Base-by-base conservation (phyloP, 495 filamentous ascomycete genomes). In the Penicillium lagena region DNA sequence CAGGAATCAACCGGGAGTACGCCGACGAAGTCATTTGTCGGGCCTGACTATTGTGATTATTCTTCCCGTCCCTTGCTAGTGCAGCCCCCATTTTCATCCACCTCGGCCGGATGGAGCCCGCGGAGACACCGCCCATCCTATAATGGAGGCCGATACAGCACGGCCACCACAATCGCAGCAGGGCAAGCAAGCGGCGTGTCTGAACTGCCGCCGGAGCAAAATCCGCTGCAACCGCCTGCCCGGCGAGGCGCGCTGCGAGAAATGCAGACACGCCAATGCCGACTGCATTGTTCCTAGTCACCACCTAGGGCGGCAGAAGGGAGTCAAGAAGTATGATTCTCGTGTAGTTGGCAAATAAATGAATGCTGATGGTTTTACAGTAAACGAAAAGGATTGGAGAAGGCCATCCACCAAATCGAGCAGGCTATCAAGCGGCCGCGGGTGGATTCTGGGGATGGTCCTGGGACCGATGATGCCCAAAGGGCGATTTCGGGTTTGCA, bases 301-400 rank as follows among this genome's bases (percentile, higher is more conserved):
- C 59, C 82, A 83, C 39, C 72, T 86, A 9, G 84, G 84, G 8
- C 68, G 84, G 44, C 81, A 85, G 46, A 86, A 86, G 58, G 84
- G 84, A 4, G 81, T 86, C 35, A 85, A 86, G 56, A 87, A 87
- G 83, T 34, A 34, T 81, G 58, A 68, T 77, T 60, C 4, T 42
- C 7, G 31, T 38, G 1, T 10, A n/a, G 12, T 15, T 6, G 30
- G 8, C 10, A 9, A 32, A 11, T 12, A 17, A 0, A 15, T 35
- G 11, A 9, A 39, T 17, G 37, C 35, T 55, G 42, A 52, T 43
- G n/a, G 15, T 14, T 46, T 14, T 7, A 14, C 49, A 87, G 83
- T 58, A 87, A 87, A 58, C 80, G 83, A 22, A 84, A 79, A 30
- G 84, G 84, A 0, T 59, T 87, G 40, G 83, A 86, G 44, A 87